A percentile compares a stretch with the other conserved stretches of the same genome.
Conservation (phyloP, 2,329 filamentous ascomycete genomes). For the Clonostachys byssicola region DNA sequence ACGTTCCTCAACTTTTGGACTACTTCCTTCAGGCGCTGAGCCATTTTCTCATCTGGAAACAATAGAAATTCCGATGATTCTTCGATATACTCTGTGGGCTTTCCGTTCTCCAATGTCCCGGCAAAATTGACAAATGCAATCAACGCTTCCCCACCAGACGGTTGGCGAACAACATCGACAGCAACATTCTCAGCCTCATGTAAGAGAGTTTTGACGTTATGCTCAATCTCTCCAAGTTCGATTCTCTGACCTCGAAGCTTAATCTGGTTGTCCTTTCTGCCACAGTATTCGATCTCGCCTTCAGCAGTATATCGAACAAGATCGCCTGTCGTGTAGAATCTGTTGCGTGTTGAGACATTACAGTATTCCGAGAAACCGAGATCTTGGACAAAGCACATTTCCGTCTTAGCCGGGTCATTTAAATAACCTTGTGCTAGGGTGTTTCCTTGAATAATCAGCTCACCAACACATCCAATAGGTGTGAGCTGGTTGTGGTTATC, state of each 20-base stretch:
- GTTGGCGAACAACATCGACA: neutral
- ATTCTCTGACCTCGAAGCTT: slow-evolving; percentile 48
- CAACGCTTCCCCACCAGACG: neutral
- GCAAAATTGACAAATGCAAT: neutral
- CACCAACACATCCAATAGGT: slow-evolving; percentile 22
- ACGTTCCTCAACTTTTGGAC: neutral
- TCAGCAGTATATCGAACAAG: slow-evolving; percentile 49
- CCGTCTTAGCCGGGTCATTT: slow-evolving; percentile 44
- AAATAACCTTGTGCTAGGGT: slow-evolving; percentile 52
- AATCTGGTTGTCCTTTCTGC: slow-evolving; percentile 46
- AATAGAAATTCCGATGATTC: no score
- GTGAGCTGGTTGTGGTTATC: slow-evolving; percentile 6
- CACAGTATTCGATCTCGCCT: slow-evolving; percentile 26
- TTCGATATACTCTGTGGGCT: no score
- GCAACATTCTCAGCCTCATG: neutral
- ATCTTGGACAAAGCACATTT: slow-evolving; percentile 40
- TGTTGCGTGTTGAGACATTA: neutral
- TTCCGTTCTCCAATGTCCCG: no score
- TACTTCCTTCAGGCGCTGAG: no score
- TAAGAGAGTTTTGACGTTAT: slow-evolving; percentile 9
- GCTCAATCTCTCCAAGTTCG: slow-evolving; percentile 63
- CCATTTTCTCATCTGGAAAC: no score
- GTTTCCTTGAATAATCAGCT: slow-evolving; percentile 41
- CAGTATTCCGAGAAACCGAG: slow-evolving; percentile 14
- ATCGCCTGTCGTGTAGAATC: slow-evolving; percentile 40